These are phyloP conservation scores for Solanum chiquidenum DNA, from an alignment of 257 asterid genomes.

Conservation along the genomic window DNA sequence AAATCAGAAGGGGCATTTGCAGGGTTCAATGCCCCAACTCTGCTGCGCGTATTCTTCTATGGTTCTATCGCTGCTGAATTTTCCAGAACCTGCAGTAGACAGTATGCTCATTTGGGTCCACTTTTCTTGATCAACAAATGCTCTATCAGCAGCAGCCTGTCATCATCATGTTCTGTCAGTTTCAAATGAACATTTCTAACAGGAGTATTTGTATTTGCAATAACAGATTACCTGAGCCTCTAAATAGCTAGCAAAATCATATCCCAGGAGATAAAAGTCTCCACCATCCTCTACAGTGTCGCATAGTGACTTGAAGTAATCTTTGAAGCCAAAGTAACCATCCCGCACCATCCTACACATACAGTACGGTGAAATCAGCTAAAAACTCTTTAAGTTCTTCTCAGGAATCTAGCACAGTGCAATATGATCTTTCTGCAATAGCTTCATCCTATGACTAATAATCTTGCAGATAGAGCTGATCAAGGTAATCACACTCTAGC, in stretches of 20 bases:
- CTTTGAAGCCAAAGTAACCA: constrained; percentile 44
- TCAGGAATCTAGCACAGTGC: neutral
- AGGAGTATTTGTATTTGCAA: neutral
- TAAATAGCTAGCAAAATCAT: constrained; percentile 40
- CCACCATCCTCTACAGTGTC: constrained; percentile 31
- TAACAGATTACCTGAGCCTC: constrained; percentile 35
- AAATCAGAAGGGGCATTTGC: constrained; percentile 37
- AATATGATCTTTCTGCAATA: neutral
- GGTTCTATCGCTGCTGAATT: constrained; percentile 44
- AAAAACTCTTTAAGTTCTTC: neutral
- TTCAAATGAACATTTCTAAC: neutral
- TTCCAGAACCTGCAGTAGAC: constrained; percentile 34
- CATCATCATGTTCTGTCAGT: neutral
- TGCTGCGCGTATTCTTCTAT: constrained; percentile 36
- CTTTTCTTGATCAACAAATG: constrained; percentile 27
- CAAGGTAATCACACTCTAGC: neutral
- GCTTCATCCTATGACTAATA: neutral
- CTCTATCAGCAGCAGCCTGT: constrained; percentile 38
- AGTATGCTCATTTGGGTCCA: constrained; percentile 43
- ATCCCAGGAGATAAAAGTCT: constrained; percentile 32
- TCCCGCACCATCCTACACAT: constrained; percentile 38
- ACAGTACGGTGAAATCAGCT: neutral
- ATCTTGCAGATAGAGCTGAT: neutral
- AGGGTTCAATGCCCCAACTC: constrained; percentile 40
- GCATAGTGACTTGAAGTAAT: constrained; percentile 29